These are phyloP conservation scores for Suillus subaureus DNA, from an alignment of 768 basidiomycete genomes.

Conservation along the genomic window DNA sequence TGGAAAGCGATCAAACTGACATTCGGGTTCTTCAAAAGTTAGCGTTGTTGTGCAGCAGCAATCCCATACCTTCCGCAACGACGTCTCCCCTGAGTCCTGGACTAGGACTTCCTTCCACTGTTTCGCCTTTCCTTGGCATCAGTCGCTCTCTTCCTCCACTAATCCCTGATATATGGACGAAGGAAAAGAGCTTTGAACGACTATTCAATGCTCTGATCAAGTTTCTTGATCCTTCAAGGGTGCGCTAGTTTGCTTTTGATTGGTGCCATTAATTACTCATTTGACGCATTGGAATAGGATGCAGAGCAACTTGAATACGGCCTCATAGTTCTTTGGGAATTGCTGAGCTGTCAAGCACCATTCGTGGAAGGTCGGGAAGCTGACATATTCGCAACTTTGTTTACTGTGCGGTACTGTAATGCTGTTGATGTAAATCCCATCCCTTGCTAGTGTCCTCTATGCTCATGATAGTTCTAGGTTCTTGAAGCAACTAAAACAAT, in stretches of 20 bases:
- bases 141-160: conserved; percentile 40
- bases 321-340: conserved; percentile 81
- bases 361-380: conserved; percentile 81
- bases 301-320: conserved; percentile 74
- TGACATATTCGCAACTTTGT: conserved; percentile 70
- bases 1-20: conserved; percentile 57
- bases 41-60: conserved; percentile 61
- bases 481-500: conserved; percentile 83
- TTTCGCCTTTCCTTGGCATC: conserved; percentile 56
- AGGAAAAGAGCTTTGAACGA: conserved; percentile 67
- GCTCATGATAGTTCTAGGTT: conserved; percentile 48
- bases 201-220: conserved; percentile 67
- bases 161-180: conserved; percentile 69
- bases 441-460: background rate
- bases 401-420: conserved; percentile 74
- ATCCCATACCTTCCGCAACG: conserved; percentile 46
- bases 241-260: conserved; percentile 35
- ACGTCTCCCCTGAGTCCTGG: conserved; percentile 58
- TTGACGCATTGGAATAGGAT: conserved; percentile 41
- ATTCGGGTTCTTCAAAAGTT: conserved; percentile 64
- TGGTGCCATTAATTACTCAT: background rate
- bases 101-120: conserved; percentile 52
- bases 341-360: conserved; percentile 71
- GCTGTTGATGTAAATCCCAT: conserved; percentile 59
- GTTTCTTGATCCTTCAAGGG: conserved; percentile 65